Evolutionary conservation across 2,329 filamentous ascomycete genomes (phyloP).

Genomic region (Aspergillus sp.): DNA sequence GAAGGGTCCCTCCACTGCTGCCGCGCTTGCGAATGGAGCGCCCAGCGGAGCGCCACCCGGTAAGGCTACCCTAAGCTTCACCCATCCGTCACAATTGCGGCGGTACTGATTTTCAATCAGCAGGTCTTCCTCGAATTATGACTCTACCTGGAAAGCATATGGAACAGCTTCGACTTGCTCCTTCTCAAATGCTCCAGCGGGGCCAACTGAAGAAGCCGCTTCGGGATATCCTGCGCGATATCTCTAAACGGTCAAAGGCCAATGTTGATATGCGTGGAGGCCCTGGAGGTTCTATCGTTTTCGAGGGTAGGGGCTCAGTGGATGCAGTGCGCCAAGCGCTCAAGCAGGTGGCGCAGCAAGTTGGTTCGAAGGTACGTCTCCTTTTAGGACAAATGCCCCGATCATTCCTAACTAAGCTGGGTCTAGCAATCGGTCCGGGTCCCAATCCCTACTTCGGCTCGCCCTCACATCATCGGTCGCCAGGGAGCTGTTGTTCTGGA

Average conservation of each 20-base stretch:
- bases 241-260: constrained; percentile 89
- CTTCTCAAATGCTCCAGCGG: constrained; percentile 73
- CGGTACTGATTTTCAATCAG: constrained; percentile 30
- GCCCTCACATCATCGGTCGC: constrained; percentile 90
- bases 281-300: constrained; percentile 71
- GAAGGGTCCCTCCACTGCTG: constrained; percentile 51
- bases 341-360: constrained; percentile 82
- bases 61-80: constrained; percentile 31
- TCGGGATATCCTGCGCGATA: constrained; percentile 80
- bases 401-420: constrained; percentile 4
- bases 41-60: constrained; percentile 56
- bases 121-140: constrained; percentile 57
- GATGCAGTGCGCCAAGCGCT: constrained; percentile 84
- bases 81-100: background rate
- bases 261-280: constrained; percentile 74
- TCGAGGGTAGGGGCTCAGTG: constrained; percentile 80
- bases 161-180: constrained; percentile 72
- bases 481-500: constrained; percentile 86
- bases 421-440: constrained; percentile 67
- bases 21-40: constrained; percentile 46
- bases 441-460: constrained; percentile 76
- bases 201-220: constrained; percentile 81
- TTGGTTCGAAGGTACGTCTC: constrained; percentile 73
- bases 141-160: constrained; percentile 79
- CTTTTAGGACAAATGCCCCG: background rate